Evolutionary conservation across 768 basidiomycete genomes (phyloP).

Genomic region (Lanmaoa rubissima): DNA sequence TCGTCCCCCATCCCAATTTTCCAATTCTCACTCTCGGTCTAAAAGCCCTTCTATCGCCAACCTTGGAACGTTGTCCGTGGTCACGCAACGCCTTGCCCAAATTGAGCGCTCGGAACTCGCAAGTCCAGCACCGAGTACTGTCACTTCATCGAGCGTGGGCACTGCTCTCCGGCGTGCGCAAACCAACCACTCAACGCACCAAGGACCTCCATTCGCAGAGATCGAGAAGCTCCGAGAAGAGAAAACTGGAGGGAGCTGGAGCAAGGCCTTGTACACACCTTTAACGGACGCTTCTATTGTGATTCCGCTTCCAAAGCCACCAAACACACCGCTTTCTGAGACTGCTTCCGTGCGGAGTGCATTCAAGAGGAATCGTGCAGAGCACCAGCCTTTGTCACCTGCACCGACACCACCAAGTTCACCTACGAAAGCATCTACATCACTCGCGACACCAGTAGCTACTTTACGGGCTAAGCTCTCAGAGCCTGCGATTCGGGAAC

Average conservation of each 20-base stretch:
- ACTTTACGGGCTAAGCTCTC: conserved; percentile 18
- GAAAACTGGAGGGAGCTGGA: neutral
- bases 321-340: conserved; percentile 9
- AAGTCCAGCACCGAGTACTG: conserved; percentile 17
- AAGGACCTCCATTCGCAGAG: conserved; percentile 18
- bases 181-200: conserved; percentile 6
- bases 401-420: conserved; percentile 15
- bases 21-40: conserved; percentile 28
- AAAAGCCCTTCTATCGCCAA: conserved; percentile 63
- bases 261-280: conserved; percentile 10
- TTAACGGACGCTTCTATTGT: conserved; percentile 25
- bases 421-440: neutral
- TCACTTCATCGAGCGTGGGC: conserved; percentile 23
- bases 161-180: conserved; percentile 28
- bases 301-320: conserved; percentile 22
- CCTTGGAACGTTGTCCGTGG: conserved; percentile 59
- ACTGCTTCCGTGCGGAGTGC: conserved; percentile 22
- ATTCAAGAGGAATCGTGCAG: conserved; percentile 15
- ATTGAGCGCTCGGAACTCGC: conserved; percentile 39
- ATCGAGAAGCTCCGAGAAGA: conserved; percentile 27
- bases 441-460: neutral
- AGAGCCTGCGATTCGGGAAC: conserved; percentile 20
- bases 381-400: neutral
- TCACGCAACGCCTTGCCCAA: conserved; percentile 63
- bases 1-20: conserved; percentile 25